phyloP scores from a whole-genome alignment of 768 basidiomycete genomes.

The Trametes cubensis region DNA sequence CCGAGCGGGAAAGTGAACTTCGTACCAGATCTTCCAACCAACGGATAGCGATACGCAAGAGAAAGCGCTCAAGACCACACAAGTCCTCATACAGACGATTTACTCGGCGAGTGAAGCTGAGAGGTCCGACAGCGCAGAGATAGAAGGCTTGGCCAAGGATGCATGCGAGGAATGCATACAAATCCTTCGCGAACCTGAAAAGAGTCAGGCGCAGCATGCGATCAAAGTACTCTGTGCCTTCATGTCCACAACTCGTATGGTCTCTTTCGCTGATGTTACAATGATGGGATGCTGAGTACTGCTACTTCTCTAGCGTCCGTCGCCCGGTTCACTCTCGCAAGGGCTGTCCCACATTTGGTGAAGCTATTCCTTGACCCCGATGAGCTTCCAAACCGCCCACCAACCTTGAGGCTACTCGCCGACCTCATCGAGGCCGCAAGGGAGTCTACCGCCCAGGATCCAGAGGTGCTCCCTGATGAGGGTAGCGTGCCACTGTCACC shows the following conservation, averaged over 20 bases:
- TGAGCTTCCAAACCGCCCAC: slow-evolving; percentile 65
- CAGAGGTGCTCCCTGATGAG: slow-evolving; percentile 21
- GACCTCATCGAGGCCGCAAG: slow-evolving; percentile 62
- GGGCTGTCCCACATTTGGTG: slow-evolving; percentile 76
- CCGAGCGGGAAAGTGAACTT: too few relatives aligned
- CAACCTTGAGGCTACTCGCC: slow-evolving; percentile 67
- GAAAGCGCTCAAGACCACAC: slow-evolving; percentile 70
- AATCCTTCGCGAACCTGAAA: slow-evolving; percentile 88
- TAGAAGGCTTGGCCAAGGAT: slow-evolving; percentile 63
- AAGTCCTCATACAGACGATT: slow-evolving; percentile 74
- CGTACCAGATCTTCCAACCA: slow-evolving; percentile 85
- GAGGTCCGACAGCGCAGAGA: slow-evolving; percentile 35
- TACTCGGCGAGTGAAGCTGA: slow-evolving; percentile 44
- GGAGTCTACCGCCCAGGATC: slow-evolving; percentile 40
- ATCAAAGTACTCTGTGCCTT: slow-evolving; percentile 81
- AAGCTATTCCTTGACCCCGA: slow-evolving; percentile 72
- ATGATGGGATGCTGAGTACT: neutral
- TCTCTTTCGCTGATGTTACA: neutral
- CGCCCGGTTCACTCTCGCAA: slow-evolving; percentile 64
- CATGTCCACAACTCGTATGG: slow-evolving; percentile 77
- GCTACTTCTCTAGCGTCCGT: slow-evolving; percentile 56
- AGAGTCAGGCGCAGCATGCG: slow-evolving; percentile 87
- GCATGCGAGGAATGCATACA: slow-evolving; percentile 81
- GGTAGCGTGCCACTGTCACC: slow-evolving; percentile 48
- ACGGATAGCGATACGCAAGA: slow-evolving; percentile 75